Evolutionary conservation across 331 rosid genomes (phyloP).

Genomic region (Quercus phellos): DNA sequence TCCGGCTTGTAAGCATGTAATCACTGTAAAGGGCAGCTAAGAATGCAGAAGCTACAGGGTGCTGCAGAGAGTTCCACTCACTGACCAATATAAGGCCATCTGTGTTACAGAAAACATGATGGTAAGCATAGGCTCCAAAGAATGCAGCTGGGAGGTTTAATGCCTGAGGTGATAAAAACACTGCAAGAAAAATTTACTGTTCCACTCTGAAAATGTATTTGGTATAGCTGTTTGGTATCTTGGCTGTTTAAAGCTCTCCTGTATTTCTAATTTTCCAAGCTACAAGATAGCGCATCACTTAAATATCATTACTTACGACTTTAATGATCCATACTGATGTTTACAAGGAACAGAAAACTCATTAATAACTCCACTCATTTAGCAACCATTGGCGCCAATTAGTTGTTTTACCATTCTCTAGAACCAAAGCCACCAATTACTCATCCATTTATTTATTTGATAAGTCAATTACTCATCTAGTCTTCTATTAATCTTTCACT

Average conservation of each 20-base stretch:
- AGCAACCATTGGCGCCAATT: background rate
- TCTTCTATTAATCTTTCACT: background rate
- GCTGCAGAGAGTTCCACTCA: slow-evolving; percentile 88
- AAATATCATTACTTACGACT: background rate
- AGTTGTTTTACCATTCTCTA: background rate
- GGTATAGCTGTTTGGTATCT: background rate
- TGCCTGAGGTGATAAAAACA: background rate
- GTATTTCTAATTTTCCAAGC: background rate
- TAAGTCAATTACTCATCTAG: background rate
- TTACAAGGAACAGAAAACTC: background rate
- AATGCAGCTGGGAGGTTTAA: background rate
- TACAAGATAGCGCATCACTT: background rate
- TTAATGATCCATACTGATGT: background rate
- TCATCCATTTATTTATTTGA: background rate
- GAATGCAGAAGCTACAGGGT: slow-evolving; percentile 93
- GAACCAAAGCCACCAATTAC: background rate
- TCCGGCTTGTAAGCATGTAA: slow-evolving; percentile 78
- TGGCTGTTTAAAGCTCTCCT: background rate
- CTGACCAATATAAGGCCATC: slow-evolving; percentile 85
- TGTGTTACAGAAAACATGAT: slow-evolving; percentile 20
- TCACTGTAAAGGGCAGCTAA: slow-evolving; percentile 82
- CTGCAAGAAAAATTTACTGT: background rate
- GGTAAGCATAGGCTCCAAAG: background rate
- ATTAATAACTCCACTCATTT: background rate
- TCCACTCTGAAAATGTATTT: background rate